A percentile compares a stretch with the other conserved stretches of the same genome.
Evolutionary conservation across 805 yeast genomes (phyloP).

Genomic region (Dipodascopsis uninucleata): DNA sequence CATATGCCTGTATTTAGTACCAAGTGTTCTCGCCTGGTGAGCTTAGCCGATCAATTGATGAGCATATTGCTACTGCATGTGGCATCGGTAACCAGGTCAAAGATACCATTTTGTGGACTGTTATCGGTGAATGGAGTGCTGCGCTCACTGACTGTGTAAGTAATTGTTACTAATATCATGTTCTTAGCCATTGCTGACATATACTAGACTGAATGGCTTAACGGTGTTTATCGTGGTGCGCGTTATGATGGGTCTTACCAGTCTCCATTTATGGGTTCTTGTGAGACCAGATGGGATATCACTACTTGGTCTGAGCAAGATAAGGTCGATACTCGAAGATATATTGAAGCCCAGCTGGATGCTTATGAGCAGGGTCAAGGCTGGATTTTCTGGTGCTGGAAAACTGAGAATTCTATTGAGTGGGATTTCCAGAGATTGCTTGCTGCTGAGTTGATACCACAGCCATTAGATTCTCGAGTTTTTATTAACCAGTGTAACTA

Average conservation of each 20-base stretch:
- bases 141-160: constrained; percentile 80
- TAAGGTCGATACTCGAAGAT: constrained; percentile 58
- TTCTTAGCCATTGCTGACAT: neutral
- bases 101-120: constrained; percentile 49
- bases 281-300: constrained; percentile 47
- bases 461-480: constrained; percentile 61
- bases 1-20: constrained; percentile 43
- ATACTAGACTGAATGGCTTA: constrained; percentile 61
- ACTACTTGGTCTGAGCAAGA: constrained; percentile 57
- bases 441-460: constrained; percentile 66
- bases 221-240: constrained; percentile 81
- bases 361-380: constrained; percentile 72
- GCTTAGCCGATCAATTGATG: constrained; percentile 54
- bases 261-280: constrained; percentile 52
- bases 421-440: constrained; percentile 76
- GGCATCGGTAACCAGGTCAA: constrained; percentile 45
- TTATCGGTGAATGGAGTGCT: constrained; percentile 87
- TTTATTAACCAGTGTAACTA: constrained; percentile 64
- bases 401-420: constrained; percentile 76
- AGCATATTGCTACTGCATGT: constrained; percentile 57
- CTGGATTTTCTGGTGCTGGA: constrained; percentile 94
- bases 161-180: neutral
- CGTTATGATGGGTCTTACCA: constrained; percentile 67
- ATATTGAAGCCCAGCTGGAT: constrained; percentile 86
- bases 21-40: constrained; percentile 73